A percentile compares a stretch with the other conserved stretches of the same genome.
Conservation (phyloP, 306 rosid species). For the Vigna reflexopilosa region DNA sequence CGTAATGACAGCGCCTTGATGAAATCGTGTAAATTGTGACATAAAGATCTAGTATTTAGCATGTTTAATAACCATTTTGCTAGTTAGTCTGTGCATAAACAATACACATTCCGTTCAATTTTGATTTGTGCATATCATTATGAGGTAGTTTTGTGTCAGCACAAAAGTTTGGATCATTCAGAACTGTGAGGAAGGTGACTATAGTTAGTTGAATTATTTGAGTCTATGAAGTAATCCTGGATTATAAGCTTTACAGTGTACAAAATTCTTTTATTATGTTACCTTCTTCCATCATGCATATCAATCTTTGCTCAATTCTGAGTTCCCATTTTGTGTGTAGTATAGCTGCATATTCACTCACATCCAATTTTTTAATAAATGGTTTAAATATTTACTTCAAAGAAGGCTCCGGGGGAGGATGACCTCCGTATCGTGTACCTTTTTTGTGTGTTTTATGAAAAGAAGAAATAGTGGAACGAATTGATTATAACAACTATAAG, state of each 20-base stretch:
- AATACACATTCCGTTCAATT: neutral
- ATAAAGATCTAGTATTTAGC: neutral
- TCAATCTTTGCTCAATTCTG: no score
- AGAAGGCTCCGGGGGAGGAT: neutral
- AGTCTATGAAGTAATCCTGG: neutral
- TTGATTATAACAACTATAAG: neutral
- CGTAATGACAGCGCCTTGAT: neutral
- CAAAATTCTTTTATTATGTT: no score
- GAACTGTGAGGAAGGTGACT: neutral
- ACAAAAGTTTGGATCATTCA: neutral
- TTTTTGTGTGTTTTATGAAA: neutral
- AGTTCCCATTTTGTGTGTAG: no score
- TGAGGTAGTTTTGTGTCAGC: slow-evolving; percentile 10
- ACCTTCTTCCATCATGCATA: no score
- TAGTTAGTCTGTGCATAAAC: neutral
- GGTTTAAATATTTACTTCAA: no score
- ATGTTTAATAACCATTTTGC: neutral
- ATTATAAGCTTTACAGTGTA: neutral
- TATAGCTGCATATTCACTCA: neutral
- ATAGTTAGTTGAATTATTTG: slow-evolving; percentile 26
- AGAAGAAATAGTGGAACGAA: neutral
- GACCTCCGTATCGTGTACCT: neutral
- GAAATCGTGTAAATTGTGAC: neutral
- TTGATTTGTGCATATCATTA: neutral
- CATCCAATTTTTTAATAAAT: neutral